phyloP scores from a whole-genome alignment of 257 asterid genomes.

The Handroanthus guayacan region DNA sequence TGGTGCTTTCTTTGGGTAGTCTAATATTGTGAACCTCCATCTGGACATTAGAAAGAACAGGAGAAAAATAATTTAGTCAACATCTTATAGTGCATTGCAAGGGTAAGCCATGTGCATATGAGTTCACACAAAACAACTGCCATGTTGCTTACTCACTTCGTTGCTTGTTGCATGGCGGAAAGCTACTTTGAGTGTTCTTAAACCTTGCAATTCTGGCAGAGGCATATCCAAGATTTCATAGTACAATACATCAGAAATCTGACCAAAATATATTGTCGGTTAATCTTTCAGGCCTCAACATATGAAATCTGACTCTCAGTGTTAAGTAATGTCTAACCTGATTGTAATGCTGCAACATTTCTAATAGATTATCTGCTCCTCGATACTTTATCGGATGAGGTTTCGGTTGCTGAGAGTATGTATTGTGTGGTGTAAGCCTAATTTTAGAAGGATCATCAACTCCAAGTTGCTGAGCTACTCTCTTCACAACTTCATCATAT shows the following conservation, averaged over 20 bases:
- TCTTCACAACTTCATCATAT: constrained; percentile 69
- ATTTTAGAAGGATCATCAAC: constrained; percentile 68
- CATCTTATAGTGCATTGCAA: constrained; percentile 14
- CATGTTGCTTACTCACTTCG: constrained; percentile 51
- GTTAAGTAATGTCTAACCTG: constrained; percentile 45
- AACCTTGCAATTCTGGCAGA: constrained; percentile 66
- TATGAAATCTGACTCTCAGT: constrained; percentile 19
- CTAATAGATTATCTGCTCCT: constrained; percentile 58
- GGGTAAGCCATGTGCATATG: constrained; percentile 13
- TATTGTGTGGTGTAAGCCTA: constrained; percentile 67
- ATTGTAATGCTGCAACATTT: constrained; percentile 64
- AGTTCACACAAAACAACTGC: constrained; percentile 28
- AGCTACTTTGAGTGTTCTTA: constrained; percentile 67
- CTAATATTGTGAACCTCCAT: constrained; percentile 53
- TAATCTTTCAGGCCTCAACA: constrained; percentile 28
- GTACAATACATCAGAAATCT: constrained; percentile 66
- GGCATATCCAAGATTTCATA: constrained; percentile 74
- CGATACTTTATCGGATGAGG: constrained; percentile 65
- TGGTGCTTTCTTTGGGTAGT: constrained; percentile 60
- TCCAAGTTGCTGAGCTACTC: constrained; percentile 58
- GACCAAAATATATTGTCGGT: constrained; percentile 36
- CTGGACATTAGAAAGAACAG: constrained; percentile 34
- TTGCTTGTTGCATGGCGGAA: constrained; percentile 51
- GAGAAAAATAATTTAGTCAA: constrained; percentile 23
- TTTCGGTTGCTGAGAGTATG: constrained; percentile 66